These are phyloP conservation scores for Piper longum DNA, from an alignment of 164 flowering plant genomes.

Conservation along the genomic window DNA sequence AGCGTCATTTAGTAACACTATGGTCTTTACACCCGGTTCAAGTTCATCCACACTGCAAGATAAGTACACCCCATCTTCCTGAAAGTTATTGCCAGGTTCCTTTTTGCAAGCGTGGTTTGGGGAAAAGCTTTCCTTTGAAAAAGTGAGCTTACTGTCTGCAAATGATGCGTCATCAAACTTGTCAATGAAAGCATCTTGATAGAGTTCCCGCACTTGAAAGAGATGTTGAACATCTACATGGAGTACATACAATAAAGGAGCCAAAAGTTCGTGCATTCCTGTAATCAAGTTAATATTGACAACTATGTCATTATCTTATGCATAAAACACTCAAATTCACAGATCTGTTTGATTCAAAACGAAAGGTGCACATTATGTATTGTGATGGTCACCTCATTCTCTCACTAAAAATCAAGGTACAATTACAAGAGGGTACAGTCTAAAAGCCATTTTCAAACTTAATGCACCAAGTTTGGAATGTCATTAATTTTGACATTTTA, in stretches of 20 bases:
- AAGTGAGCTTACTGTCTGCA: conserved; percentile 36
- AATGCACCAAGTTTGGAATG: neutral
- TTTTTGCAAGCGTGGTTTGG: conserved; percentile 4
- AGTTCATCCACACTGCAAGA: conserved; percentile 39
- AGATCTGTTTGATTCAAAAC: too few relatives aligned
- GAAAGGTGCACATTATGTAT: neutral
- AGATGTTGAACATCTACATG: conserved; percentile 74
- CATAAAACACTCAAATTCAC: neutral
- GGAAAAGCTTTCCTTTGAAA: conserved; percentile 19
- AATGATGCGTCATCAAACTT: conserved; percentile 50
- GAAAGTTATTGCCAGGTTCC: conserved; percentile 24
- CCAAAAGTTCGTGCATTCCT: conserved; percentile 99
- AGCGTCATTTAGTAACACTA: conserved; percentile 67
- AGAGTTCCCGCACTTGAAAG: conserved; percentile 47
- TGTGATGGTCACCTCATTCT: neutral
- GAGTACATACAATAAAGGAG: conserved; percentile 82
- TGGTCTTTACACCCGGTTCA: conserved; percentile 50
- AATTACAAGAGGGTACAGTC: neutral
- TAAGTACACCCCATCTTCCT: conserved; percentile 17
- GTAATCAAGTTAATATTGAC: neutral
- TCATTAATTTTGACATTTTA: too few relatives aligned
- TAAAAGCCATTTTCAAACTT: neutral
- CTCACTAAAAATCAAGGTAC: neutral
- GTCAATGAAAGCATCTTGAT: conserved; percentile 73
- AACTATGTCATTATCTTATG: neutral